Evolutionary conservation across 83 land plant species (phyloP), one percentile per base, ranked within the genome.

Genomic region (Isoetes engelmannii): DNA sequence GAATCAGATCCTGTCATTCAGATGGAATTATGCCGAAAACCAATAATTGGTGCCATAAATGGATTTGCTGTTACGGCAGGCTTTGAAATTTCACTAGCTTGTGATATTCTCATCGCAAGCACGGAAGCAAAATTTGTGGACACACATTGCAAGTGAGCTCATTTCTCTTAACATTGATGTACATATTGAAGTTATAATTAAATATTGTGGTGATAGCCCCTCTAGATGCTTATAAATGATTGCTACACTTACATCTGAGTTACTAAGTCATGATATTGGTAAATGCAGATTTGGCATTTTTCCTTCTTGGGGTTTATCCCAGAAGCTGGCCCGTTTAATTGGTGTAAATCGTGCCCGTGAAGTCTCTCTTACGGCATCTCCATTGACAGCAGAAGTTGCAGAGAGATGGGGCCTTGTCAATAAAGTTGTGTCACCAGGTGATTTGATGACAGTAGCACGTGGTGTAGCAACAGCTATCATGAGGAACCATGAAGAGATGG

Each of bases 251-350:
- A n/a, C n/a, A n/a, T n/a, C n/a, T n/a, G n/a, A n/a, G n/a, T n/a
- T n/a, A n/a, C n/a, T n/a, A n/a, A n/a, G n/a, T n/a, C n/a, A n/a
- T n/a, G n/a, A n/a, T n/a, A n/a, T n/a, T n/a, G n/a, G n/a, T n/a
- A n/a, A n/a, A n/a, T n/a, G n/a, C 87, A 94, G 98, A 61, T 90
- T 94, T 88, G 96, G 98, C 12, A 90, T 94, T 69, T 90, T 88
- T 78, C 98, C 98, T 61, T 88, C 98, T 19, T 94, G 98, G 98
- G 98, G 98, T 9, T 78, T 94, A 0, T 94, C 98, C 47, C 98
- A 94, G 70, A 94, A 88, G 80, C 92, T 94, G 37, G 78, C 90
- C 6, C 86, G 98, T 18, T 69, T 86, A 6, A 90, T 94, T 8
- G 98, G 98, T 43, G 74, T 82, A 42, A 86, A 84, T 71, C 77